Conservation (phyloP, 352 stramenopile genomes). For the Globisporangium mamillatum region DNA sequence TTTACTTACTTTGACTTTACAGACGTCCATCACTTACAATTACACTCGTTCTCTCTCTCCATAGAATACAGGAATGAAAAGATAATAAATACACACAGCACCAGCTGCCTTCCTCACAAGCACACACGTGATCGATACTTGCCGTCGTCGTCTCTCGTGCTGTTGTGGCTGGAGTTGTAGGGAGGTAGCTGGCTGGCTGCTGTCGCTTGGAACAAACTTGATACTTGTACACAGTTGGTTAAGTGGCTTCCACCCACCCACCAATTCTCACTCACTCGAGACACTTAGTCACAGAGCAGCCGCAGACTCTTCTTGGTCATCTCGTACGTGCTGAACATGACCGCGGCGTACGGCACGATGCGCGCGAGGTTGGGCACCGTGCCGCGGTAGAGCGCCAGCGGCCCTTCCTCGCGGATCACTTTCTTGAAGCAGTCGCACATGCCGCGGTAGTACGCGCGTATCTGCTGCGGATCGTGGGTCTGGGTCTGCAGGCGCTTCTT, state of each 20-base stretch:
- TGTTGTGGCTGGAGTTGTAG: not conserved
- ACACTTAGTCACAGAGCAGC: slow-evolving; percentile 20
- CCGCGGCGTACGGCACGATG: slow-evolving; percentile 75
- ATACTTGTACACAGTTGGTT: slow-evolving; percentile 1
- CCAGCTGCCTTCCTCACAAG: not conserved
- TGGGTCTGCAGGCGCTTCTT: slow-evolving; percentile 81
- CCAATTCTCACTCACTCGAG: not conserved
- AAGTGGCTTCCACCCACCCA: not conserved
- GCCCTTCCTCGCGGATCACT: slow-evolving; percentile 68
- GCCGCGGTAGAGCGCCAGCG: slow-evolving; percentile 67
- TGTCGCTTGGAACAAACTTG: not conserved
- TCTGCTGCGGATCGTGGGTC: slow-evolving; percentile 2
- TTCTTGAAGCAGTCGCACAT: slow-evolving; percentile 77
- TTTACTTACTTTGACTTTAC: not conserved
- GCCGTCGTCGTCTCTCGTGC: not conserved
- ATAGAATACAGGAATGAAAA: not conserved
- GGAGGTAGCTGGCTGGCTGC: not conserved
- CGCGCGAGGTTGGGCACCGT: slow-evolving; percentile 76
- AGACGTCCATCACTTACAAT: not conserved
- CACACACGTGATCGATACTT: not conserved
- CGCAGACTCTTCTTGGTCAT: slow-evolving; percentile 70
- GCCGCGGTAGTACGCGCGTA: slow-evolving; percentile 46
- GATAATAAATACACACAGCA: not conserved
- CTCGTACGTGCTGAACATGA: slow-evolving; percentile 86
- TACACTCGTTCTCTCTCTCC: not conserved